These are phyloP conservation scores for Rubroboletus satanas DNA, from an alignment of 768 basidiomycete species.

Conservation along the genomic window DNA sequence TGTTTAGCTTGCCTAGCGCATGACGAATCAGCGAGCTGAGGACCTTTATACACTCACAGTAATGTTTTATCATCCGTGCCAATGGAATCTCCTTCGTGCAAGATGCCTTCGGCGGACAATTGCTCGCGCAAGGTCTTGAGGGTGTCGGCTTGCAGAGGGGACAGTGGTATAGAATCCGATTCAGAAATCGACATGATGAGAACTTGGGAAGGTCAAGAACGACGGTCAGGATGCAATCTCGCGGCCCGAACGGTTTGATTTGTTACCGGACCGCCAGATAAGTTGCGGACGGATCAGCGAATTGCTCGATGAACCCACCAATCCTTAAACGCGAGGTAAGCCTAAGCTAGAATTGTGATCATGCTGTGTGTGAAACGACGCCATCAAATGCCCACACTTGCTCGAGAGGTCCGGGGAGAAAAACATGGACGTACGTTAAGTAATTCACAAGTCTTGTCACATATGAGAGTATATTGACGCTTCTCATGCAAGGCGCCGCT, in stretches of 20 bases:
- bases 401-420: neutral
- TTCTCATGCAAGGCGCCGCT: neutral
- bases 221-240: neutral
- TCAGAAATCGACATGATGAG: slow-evolving; percentile 13
- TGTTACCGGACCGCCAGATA: neutral
- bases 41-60: slow-evolving; percentile 39
- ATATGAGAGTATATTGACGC: neutral
- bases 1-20: slow-evolving; percentile 4
- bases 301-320: no score
- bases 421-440: neutral
- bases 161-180: slow-evolving; percentile 6
- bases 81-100: slow-evolving; percentile 58
- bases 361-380: neutral
- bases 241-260: slow-evolving; percentile 2
- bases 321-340: neutral
- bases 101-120: slow-evolving; percentile 47
- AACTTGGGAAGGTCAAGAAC: neutral
- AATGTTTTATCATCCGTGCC: slow-evolving; percentile 59
- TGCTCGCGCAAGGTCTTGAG: slow-evolving; percentile 51
- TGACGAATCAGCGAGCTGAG: neutral
- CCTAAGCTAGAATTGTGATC: neutral
- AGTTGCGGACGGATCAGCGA: neutral
- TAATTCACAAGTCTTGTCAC: neutral
- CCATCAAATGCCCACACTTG: neutral
- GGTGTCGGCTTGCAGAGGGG: slow-evolving; percentile 33